Base-by-base conservation (phyloP, 2,329 filamentous ascomycete genomes). In the Drechslerella stenobrocha region DNA sequence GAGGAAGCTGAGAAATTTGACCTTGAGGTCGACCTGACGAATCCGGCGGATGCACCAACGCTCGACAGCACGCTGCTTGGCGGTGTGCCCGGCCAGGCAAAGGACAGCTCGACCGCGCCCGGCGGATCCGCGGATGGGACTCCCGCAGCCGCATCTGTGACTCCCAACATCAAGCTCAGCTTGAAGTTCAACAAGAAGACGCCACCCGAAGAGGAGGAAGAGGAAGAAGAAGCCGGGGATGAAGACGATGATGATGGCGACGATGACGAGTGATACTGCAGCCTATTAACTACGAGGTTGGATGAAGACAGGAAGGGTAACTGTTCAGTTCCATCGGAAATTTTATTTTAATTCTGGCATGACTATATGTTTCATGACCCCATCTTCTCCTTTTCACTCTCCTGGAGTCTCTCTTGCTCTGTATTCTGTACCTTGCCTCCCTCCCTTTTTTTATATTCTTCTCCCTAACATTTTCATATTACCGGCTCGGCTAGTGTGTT, bases 361-460 rank as follows among this genome's bases (percentile, higher is more conserved):
- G 63, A 67, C 40, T 60, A 67, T 51, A 67, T 44, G 63, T 67
- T 67, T 67, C 58, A 67, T 67, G 63, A 67, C 42, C 26, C 30
- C 22, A 34, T 24, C 40, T 35, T 46, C 13, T n/a, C 30, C 45
- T 37, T 22, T 40, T 23, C 24, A 35, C 23, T 35, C 20, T 20
- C 26, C 20, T 11, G 24, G 11, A 26, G 44, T 30, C 24, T 22
- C 30, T 13, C 35, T 20, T 34, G n/a, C n/a, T 15, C 26, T 46
- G n/a, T 34, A 22, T 28, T 18, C 30, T 52, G 28, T 42, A 15
- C 13, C 13, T 15, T 26, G 28, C 37, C 23, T 48, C 13, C 32
- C 42, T 44, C 9, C 35, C 37, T 18, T 24, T 45, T 13, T 40
- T 47, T 50, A 30, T 44, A 15, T 37, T 53, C 37, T 66, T 51